Base-by-base conservation (phyloP, 2,329 filamentous ascomycete species). In the Aspergillus costaricaensis region DNA sequence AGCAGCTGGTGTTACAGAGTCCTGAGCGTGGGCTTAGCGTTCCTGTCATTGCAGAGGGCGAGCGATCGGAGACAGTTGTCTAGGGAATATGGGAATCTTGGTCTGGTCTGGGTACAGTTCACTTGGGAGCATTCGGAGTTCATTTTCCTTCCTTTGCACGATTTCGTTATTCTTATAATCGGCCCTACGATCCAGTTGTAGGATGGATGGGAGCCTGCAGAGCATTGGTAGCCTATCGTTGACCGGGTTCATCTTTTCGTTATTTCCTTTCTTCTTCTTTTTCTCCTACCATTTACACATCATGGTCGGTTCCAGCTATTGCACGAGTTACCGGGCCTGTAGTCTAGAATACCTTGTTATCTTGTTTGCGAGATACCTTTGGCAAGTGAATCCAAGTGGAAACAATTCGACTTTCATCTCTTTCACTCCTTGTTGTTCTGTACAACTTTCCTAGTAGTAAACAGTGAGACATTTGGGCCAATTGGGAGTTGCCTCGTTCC, bases 1-100 rank as follows among this genome's bases (percentile, higher is more conserved):
- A 99, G 79, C 91, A 95, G 75, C 82, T 99, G 54, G 92, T 99
- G 5, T 80, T 97, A 66, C 93, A 96, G 74, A 96, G 92, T 74
- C 95, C 95, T 0, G 93, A 96, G 69, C 85, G 95, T 38, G 93
- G 94, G 2, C 81, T 98, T 55, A 88, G 88, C 17, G 86, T 96
- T 43, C 89, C 95, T 2, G 85, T 99, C 59, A 91, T 99, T 68
- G 93, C 92, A 0, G 88, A 91, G 69, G 91, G 91, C 50, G 95
- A 98, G 81, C 82, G 83, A 52, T 83, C 90, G 0, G 92, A 96
- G 79, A 87, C 85, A 30, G 88, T 90, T 55, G 91, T 93, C 64
- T 94, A 47, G 12, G 38, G 38, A 44, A 36, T 36, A 36, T 36
- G 32, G 32, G 32, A 36, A 36, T 36, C 1, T 53, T 23, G 50